These are phyloP conservation scores for Kluyveromyces sp. DNA, from an alignment of 1,139 yeast genomes.

Conservation along the genomic window DNA sequence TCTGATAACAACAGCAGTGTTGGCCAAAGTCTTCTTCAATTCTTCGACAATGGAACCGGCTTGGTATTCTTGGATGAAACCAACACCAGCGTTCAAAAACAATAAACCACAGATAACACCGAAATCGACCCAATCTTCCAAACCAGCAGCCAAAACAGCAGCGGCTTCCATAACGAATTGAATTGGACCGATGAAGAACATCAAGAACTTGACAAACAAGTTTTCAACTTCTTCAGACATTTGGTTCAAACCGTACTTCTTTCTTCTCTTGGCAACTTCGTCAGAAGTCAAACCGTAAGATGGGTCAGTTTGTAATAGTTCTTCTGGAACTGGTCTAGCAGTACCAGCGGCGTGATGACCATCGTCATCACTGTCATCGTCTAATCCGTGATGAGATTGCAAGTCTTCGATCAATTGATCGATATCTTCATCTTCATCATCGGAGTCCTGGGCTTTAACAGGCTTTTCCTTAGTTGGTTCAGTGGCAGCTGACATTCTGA, in stretches of 20 bases:
- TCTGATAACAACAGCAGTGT: constrained; percentile 80
- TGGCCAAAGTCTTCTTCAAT: constrained; percentile 86
- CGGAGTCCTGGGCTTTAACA: constrained; percentile 39
- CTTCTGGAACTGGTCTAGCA: constrained; percentile 75
- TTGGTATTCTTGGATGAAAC: constrained; percentile 96
- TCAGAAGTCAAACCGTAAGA: constrained; percentile 70
- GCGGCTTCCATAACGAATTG: constrained; percentile 99
- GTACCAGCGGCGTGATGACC: constrained; percentile 36
- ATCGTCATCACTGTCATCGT: constrained; percentile 43
- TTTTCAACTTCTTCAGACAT: constrained; percentile 93
- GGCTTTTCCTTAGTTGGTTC: constrained; percentile 34
- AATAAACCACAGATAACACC: constrained; percentile 93
- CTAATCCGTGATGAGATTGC: constrained; percentile 72
- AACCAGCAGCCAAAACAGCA: constrained; percentile 95
- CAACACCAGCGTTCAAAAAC: constrained; percentile 84
- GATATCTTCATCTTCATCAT: constrained; percentile 75
- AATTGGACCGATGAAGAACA: constrained; percentile 96
- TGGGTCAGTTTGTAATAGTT: constrained; percentile 81
- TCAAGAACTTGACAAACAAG: constrained; percentile 71
- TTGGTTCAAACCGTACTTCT: constrained; percentile 89
- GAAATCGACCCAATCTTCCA: constrained; percentile 98
- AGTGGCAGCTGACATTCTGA: constrained; percentile 25
- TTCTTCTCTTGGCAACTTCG: constrained; percentile 80
- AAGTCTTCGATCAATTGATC: constrained; percentile 84
- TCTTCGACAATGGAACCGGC: constrained; percentile 96